phyloP scores from a whole-genome alignment of 768 basidiomycete species.

The Mycena vitilis region DNA sequence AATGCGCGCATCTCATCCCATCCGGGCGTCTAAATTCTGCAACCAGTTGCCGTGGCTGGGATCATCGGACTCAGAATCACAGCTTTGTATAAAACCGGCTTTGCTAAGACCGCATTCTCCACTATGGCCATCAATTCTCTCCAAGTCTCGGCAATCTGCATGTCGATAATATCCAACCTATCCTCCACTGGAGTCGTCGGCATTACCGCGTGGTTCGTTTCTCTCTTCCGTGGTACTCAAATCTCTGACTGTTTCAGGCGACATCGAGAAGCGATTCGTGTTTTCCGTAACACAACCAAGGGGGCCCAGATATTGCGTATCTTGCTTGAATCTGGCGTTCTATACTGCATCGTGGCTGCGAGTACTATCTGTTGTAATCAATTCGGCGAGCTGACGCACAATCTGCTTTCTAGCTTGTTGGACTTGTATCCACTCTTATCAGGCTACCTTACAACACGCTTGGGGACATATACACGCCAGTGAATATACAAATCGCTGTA shows the following conservation, averaged over 20 bases:
- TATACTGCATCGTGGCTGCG: conserved; percentile 18
- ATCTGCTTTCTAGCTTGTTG: neutral
- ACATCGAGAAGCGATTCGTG: conserved; percentile 23
- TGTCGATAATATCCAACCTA: conserved; percentile 23
- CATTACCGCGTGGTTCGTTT: conserved; percentile 21
- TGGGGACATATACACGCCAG: conserved; percentile 11
- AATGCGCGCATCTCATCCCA: neutral
- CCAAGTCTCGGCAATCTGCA: conserved; percentile 7
- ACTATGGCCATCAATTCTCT: conserved; percentile 2
- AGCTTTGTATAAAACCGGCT: neutral
- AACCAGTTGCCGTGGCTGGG: conserved; percentile 11
- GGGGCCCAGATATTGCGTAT: conserved; percentile 21
- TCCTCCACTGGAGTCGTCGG: conserved; percentile 23
- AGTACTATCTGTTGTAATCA: neutral
- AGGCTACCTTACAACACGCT: conserved; percentile 12
- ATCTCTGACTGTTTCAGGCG: conserved; percentile 10
- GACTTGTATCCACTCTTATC: conserved; percentile 1
- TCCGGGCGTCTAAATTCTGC: neutral
- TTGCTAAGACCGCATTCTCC: neutral
- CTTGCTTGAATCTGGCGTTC: conserved; percentile 23
- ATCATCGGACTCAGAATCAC: conserved; percentile 14
- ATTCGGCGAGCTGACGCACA: neutral
- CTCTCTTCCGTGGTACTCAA: neutral
- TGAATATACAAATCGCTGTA: conserved; percentile 23
- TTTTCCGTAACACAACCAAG: conserved; percentile 15